Evolutionary conservation across 352 stramenopile genomes (phyloP), one percentile per base, ranked within the genome.

Genomic region (Globisporangium orthogonon): DNA sequence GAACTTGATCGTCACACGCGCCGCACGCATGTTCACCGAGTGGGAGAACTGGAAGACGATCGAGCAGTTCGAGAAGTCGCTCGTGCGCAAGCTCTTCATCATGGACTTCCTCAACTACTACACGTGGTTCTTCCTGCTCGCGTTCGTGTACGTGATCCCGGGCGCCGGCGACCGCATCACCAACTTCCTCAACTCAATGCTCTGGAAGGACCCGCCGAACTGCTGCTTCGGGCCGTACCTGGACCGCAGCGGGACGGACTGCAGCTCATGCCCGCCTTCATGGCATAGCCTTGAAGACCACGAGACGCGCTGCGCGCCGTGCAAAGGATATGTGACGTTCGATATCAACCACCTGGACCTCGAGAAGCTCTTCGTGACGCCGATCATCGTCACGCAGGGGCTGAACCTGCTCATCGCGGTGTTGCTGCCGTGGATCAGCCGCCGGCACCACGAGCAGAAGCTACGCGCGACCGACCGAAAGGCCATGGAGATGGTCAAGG

Each of bases 51-150:
- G 80, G 79, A 89, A 88, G 53, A 93, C 83, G 0, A 76, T 87
- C 39, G 83, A 93, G 60, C 76, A 89, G 58, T 93, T 87, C 53
- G 83, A 93, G 54, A 86, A 83, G 40, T 78, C 76, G 23, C 66
- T 91, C 57, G 78, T 93, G 43, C 76, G 78, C 43, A 93, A 91
- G 54, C 58, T 93, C 13, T 93, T 93, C 45, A 54, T 88, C 45
- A 91, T 93, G 80, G 83, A 93, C 51, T 93, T 93, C 51, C 76
- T 93, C 62, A 93, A 93, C 69, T 91, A 91, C 70, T 93, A 91
- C 67, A 93, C 81, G 61, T 93, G 83, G 83, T 93, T 93, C 63
- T 91, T 93, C 57, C 60, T 90, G 35, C 65, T 93, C 28, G 83
- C 83, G n/a, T 93, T 93, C 60, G 76, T 93, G 43, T 93, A 93